Conservation (phyloP, 805 yeast genomes). For the Wickerhamomyces kurtzmanii region DNA sequence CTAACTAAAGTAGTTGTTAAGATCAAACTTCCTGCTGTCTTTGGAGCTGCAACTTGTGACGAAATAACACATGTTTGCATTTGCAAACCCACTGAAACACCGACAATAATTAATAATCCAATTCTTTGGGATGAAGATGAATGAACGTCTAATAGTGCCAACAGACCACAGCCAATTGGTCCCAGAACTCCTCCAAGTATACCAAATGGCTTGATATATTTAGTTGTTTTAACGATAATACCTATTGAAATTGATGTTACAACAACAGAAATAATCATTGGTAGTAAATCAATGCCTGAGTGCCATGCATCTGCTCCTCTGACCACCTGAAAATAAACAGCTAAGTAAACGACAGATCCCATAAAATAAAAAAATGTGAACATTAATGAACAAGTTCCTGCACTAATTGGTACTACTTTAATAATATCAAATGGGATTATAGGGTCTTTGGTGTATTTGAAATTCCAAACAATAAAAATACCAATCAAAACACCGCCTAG, state of each 20-base stretch:
- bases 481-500: constrained; percentile 30
- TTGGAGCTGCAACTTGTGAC: constrained; percentile 32
- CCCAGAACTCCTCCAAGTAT: constrained; percentile 20
- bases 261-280: constrained; percentile 10
- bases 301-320: constrained; percentile 17
- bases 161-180: constrained; percentile 23
- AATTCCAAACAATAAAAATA: constrained; percentile 29
- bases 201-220: constrained; percentile 24
- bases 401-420: constrained; percentile 22
- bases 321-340: constrained; percentile 42
- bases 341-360: constrained; percentile 22
- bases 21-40: constrained; percentile 34
- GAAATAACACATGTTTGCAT: constrained; percentile 23
- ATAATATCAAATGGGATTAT: constrained; percentile 34
- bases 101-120: constrained; percentile 27
- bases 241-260: constrained; percentile 13
- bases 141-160: constrained; percentile 20
- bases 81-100: constrained; percentile 24
- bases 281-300: constrained; percentile 13
- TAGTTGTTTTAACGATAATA: constrained; percentile 20
- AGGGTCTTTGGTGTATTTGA: constrained; percentile 32
- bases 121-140: constrained; percentile 19
- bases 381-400: constrained; percentile 26
- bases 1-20: constrained; percentile 32
- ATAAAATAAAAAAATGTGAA: constrained; percentile 30